phyloP scores from a whole-genome alignment of 2,329 filamentous ascomycete genomes.

The Colletotrichum siamense region DNA sequence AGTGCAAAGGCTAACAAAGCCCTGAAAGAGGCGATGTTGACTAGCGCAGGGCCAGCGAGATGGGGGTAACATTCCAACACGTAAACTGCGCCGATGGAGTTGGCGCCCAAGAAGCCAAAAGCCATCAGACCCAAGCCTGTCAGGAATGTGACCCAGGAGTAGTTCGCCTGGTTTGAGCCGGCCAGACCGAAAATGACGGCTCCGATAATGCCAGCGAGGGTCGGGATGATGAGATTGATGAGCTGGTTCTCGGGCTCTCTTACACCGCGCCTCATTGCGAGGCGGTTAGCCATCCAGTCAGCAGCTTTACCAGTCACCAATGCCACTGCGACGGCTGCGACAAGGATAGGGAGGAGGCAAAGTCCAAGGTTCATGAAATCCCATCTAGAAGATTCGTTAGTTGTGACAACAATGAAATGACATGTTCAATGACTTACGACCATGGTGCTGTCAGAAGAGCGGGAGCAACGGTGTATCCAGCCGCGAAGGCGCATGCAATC shows the following conservation, averaged over 20 bases:
- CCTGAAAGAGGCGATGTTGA: conserved; percentile 36
- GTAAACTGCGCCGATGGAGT: conserved; percentile 34
- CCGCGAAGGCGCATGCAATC: conserved; percentile 32
- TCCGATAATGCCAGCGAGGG: conserved; percentile 30
- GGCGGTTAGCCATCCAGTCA: conserved; percentile 30
- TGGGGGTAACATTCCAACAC: conserved; percentile 36
- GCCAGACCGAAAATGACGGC: conserved; percentile 36
- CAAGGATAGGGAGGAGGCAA: conserved; percentile 28
- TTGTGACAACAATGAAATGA: neutral
- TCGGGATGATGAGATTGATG: conserved; percentile 33
- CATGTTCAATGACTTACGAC: conserved; percentile 1
- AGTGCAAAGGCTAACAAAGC: conserved; percentile 33
- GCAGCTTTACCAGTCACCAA: conserved; percentile 33
- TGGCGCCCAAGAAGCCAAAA: conserved; percentile 30
- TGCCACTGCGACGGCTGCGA: conserved; percentile 37
- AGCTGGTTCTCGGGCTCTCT: conserved; percentile 39
- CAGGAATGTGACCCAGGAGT: conserved; percentile 28
- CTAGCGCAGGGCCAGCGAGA: conserved; percentile 31
- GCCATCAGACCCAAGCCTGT: conserved; percentile 30
- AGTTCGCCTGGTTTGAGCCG: conserved; percentile 27
- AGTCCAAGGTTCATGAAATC: conserved; percentile 32
- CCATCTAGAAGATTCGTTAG: conserved; percentile 24
- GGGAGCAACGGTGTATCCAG: conserved; percentile 25
- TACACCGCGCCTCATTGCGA: conserved; percentile 29
- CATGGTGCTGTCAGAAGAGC: conserved; percentile 12